Conservation (phyloP, 2,329 filamentous ascomycete species). For the Trichoderma sp. region DNA sequence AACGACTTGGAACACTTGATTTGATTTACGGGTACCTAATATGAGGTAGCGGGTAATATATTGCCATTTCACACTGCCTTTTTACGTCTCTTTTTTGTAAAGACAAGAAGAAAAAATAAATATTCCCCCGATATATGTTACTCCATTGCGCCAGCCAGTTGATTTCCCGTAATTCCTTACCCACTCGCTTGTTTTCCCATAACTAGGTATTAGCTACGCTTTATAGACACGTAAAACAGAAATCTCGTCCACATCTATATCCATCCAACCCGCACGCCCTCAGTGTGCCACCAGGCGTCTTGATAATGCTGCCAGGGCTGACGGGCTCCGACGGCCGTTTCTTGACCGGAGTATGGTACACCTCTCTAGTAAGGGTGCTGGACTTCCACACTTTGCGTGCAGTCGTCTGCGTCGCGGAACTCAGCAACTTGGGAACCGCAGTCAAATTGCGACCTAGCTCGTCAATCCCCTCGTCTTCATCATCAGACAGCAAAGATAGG, state of each 20-base stretch:
- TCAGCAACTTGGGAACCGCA: constrained; percentile 19
- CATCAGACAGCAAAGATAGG: constrained; percentile 44
- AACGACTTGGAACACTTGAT: constrained; percentile 9
- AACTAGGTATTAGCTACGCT: not conserved
- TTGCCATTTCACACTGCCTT: constrained; percentile 19
- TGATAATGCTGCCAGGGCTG: constrained; percentile 32
- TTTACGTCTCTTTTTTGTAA: not conserved
- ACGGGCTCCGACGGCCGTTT: constrained; percentile 24
- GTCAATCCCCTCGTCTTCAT: constrained; percentile 35
- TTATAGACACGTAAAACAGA: constrained; percentile 58
- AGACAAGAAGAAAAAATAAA: not conserved
- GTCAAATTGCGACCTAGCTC: constrained; percentile 27
- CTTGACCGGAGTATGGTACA: constrained; percentile 30
- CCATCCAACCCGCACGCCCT: constrained; percentile 55
- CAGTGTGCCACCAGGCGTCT: constrained; percentile 50
- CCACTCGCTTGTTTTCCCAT: not conserved
- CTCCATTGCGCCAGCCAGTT: not conserved
- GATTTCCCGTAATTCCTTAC: not conserved
- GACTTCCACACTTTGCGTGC: constrained; percentile 32
- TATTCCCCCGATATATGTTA: not conserved
- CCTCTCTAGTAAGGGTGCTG: constrained; percentile 31
- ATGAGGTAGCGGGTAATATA: constrained; percentile 30
- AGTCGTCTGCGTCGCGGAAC: constrained; percentile 23
- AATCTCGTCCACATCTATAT: constrained; percentile 55
- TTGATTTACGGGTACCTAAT: constrained; percentile 25